Evolutionary conservation across 768 basidiomycete species (phyloP).

Genomic region (Pisolithus sp.): DNA sequence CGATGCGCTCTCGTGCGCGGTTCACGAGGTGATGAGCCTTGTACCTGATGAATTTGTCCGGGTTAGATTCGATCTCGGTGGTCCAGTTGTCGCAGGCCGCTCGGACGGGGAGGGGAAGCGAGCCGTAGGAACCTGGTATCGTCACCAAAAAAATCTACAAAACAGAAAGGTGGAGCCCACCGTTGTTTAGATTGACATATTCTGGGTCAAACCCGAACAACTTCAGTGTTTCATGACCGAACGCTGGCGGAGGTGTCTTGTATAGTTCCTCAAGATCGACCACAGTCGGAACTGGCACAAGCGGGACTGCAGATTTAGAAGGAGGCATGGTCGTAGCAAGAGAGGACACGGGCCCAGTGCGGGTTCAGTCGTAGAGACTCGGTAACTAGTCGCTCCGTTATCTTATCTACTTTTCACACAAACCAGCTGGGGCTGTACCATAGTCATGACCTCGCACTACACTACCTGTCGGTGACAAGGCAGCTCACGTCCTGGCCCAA

Average conservation of each 20-base stretch:
- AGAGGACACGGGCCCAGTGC: neutral
- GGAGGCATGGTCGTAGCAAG: neutral
- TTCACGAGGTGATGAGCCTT: constrained; percentile 29
- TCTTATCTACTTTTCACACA: neutral
- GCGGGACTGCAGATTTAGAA: neutral
- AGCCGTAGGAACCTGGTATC: constrained; percentile 50
- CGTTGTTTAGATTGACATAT: constrained; percentile 62
- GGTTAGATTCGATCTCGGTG: constrained; percentile 42
- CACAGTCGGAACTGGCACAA: neutral
- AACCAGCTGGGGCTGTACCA: too few species aligned
- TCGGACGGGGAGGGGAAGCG: constrained; percentile 47
- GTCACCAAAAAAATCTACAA: neutral
- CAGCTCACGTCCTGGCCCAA: too few species aligned
- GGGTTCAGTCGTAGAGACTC: neutral
- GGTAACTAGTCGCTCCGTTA: neutral
- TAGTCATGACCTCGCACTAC: too few species aligned
- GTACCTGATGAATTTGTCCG: constrained; percentile 49
- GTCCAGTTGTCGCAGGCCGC: constrained; percentile 38
- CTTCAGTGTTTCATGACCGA: constrained; percentile 50
- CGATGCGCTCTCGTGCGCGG: constrained; percentile 39
- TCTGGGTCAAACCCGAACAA: constrained; percentile 51
- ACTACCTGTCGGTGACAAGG: too few species aligned
- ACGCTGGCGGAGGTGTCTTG: constrained; percentile 32
- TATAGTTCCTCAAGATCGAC: constrained; percentile 12
- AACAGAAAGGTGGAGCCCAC: constrained; percentile 26